A percentile compares a stretch with the other conserved stretches of the same genome.
These are phyloP conservation scores for Claviceps monticola DNA, from an alignment of 2,329 filamentous ascomycete genomes.

Conservation along the genomic window DNA sequence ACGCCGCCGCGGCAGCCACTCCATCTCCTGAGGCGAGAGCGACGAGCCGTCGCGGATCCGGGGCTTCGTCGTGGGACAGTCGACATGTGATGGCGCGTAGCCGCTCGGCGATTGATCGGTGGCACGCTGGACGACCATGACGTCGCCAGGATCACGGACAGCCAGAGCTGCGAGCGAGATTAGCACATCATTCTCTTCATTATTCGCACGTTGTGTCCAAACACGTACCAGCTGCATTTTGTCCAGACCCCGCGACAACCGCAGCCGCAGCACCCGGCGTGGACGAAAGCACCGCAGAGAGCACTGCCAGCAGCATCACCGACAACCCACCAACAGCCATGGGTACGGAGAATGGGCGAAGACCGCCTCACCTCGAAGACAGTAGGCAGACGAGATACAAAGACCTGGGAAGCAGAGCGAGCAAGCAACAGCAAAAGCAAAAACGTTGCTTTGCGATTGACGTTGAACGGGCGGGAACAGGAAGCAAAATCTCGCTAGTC, in stretches of 20 bases:
- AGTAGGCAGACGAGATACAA: no score
- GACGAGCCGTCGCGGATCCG: slow-evolving; percentile 46
- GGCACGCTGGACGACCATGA: slow-evolving; percentile 12
- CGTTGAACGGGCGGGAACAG: no score
- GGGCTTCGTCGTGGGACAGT: slow-evolving; percentile 58
- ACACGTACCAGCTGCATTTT: slow-evolving; percentile 4
- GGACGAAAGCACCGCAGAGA: slow-evolving; percentile 2
- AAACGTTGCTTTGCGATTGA: no score
- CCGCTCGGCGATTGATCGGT: slow-evolving; percentile 27
- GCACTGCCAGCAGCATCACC: slow-evolving; percentile 8
- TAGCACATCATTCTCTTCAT: background rate
- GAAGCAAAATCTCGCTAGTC: no score
- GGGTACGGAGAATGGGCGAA: background rate
- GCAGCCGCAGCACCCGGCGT: background rate
- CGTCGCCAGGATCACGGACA: slow-evolving; percentile 1
- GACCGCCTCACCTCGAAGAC: no score
- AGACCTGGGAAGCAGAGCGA: no score
- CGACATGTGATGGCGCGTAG: slow-evolving; percentile 55
- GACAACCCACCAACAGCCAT: slow-evolving; percentile 6
- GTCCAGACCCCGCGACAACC: slow-evolving; percentile 2
- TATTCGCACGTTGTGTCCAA: no score
- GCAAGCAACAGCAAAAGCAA: no score
- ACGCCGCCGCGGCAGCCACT: slow-evolving; percentile 61
- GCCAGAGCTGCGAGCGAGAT: background rate
- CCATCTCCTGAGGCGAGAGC: slow-evolving; percentile 55